Conservation (phyloP, 2,329 filamentous ascomycete species). For the Nemania sp. region DNA sequence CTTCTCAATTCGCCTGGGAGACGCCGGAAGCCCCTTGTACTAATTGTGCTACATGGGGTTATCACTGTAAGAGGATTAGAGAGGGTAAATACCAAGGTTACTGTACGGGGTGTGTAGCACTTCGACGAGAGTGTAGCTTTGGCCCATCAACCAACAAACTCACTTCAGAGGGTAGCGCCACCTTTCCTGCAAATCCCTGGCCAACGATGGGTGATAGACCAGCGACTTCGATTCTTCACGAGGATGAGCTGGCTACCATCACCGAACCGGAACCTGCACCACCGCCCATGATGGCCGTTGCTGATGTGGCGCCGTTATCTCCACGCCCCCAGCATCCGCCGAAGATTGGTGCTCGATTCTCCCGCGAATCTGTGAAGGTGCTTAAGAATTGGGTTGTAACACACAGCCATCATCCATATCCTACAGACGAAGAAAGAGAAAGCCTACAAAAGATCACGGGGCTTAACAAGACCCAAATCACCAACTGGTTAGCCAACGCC, state of each 20-base stretch:
- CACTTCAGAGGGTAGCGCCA: constrained; percentile 38
- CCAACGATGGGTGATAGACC: constrained; percentile 49
- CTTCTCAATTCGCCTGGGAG: constrained; percentile 46
- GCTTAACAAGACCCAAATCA: constrained; percentile 80
- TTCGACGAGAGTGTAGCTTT: constrained; percentile 62
- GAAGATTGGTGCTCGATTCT: constrained; percentile 76
- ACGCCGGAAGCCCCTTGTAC: constrained; percentile 53
- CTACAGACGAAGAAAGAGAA: constrained; percentile 84
- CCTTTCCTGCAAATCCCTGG: constrained; percentile 53
- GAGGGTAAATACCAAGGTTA: constrained; percentile 64
- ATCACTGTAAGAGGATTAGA: constrained; percentile 62
- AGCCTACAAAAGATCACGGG: constrained; percentile 77
- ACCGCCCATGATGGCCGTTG: constrained; percentile 14
- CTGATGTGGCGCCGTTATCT: constrained; percentile 37
- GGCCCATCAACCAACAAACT: constrained; percentile 43
- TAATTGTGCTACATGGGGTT: constrained; percentile 55
- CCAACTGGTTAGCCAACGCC: constrained; percentile 91
- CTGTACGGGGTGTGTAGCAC: constrained; percentile 65
- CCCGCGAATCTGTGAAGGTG: constrained; percentile 75
- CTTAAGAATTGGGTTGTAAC: constrained; percentile 83
- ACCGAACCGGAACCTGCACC: constrained; percentile 27
- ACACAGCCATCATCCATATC: constrained; percentile 83
- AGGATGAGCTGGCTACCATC: constrained; percentile 39
- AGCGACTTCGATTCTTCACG: constrained; percentile 44
- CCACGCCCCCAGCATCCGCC: constrained; percentile 42